These are phyloP conservation scores for Ophiosphaerella korrae DNA, from an alignment of 2,329 filamentous ascomycete genomes.

Conservation along the genomic window DNA sequence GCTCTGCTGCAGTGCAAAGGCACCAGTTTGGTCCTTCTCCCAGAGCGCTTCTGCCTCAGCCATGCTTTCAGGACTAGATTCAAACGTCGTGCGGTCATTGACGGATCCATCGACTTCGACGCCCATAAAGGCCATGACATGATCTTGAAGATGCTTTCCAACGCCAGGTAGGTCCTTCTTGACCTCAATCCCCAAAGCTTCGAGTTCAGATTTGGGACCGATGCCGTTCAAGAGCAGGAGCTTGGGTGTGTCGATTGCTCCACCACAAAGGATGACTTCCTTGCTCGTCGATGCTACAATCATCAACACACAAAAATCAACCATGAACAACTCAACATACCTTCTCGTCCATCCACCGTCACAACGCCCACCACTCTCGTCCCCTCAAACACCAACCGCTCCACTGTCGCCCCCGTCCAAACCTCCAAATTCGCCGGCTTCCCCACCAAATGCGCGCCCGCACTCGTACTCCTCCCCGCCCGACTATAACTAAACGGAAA, in stretches of 20 bases:
- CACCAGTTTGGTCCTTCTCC: constrained; percentile 44
- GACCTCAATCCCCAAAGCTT: constrained; percentile 49
- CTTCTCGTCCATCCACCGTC: constrained; percentile 34
- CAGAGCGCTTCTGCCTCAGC: constrained; percentile 54
- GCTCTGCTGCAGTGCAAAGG: constrained; percentile 49
- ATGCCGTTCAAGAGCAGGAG: constrained; percentile 57
- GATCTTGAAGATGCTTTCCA: constrained; percentile 55
- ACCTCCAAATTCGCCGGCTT: constrained; percentile 60
- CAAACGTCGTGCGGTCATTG: constrained; percentile 50
- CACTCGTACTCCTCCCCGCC: constrained; percentile 41
- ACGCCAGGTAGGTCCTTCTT: constrained; percentile 49
- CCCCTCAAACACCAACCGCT: constrained; percentile 34
- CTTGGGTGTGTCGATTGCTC: constrained; percentile 42
- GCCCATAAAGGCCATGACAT: constrained; percentile 52
- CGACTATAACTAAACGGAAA: constrained; percentile 46
- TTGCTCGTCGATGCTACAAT: constrained; percentile 31
- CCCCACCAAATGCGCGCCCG: constrained; percentile 44
- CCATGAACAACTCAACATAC: constrained; percentile 23
- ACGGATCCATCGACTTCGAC: constrained; percentile 47
- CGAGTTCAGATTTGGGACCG: constrained; percentile 51
- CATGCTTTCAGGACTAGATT: constrained; percentile 27
- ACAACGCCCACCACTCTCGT: constrained; percentile 36
- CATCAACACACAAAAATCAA: not conserved
- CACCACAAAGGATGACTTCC: constrained; percentile 42
- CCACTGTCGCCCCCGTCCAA: constrained; percentile 55